Conservation (phyloP, 2,329 filamentous ascomycete genomes). For the Xylariaceae sp. region DNA sequence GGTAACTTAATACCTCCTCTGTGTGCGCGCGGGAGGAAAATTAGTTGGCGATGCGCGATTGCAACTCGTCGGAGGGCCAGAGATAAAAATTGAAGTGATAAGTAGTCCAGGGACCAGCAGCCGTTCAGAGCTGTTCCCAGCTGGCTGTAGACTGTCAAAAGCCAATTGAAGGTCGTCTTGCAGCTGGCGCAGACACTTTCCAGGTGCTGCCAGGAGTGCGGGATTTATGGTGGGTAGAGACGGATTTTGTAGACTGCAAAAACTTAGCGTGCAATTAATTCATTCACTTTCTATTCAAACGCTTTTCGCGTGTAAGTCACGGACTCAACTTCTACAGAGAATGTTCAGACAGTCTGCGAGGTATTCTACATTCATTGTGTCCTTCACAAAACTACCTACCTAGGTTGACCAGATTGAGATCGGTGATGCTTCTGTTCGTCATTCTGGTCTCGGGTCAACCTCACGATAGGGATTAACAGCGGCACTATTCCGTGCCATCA, state of each 20-base stretch:
- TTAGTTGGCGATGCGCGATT: constrained; percentile 5
- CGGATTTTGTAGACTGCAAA: not conserved
- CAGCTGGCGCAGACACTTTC: not conserved
- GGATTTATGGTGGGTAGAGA: not conserved
- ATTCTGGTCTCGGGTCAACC: not conserved
- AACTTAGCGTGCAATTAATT: not conserved
- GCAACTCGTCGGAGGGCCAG: not conserved
- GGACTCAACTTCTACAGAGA: not conserved
- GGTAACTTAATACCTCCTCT: not conserved
- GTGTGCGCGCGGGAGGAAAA: constrained; percentile 7
- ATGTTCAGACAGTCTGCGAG: too few relatives aligned
- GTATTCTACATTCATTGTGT: not conserved
- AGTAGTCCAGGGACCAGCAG: not conserved
- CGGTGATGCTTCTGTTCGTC: not conserved
- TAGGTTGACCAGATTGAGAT: not conserved
- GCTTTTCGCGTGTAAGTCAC: not conserved
- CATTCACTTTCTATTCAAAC: not conserved
- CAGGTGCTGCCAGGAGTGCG: not conserved
- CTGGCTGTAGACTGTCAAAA: not conserved
- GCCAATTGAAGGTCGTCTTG: not conserved
- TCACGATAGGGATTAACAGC: too few relatives aligned
- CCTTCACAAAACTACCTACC: not conserved
- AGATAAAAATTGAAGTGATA: not conserved
- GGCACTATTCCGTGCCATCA: too few relatives aligned
- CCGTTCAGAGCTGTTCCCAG: too few relatives aligned